Conservation (phyloP, 768 basidiomycete species). For the Astraeus odoratus region DNA sequence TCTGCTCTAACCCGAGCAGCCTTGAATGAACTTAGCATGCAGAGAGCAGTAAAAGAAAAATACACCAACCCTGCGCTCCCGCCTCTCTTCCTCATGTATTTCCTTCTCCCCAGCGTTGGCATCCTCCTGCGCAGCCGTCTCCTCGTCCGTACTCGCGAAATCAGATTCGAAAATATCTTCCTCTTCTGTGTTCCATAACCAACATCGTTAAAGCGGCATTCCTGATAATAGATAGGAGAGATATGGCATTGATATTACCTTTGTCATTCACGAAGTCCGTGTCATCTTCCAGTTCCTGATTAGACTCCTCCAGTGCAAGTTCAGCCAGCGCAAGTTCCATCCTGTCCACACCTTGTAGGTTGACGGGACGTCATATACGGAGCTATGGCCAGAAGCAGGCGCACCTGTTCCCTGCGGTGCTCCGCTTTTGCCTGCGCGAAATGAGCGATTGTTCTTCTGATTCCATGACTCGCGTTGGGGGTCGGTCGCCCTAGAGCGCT, state of each 20-base stretch:
- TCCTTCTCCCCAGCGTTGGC: slow-evolving; percentile 49
- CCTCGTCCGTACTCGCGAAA: slow-evolving; percentile 81
- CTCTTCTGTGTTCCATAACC: slow-evolving; percentile 53
- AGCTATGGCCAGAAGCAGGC: slow-evolving; percentile 7
- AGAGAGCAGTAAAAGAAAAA: too few species aligned
- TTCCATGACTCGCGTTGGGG: too few species aligned
- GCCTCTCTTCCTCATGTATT: slow-evolving; percentile 55
- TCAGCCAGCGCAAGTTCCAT: slow-evolving; percentile 75
- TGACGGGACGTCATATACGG: too few species aligned
- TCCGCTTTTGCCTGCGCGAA: slow-evolving; percentile 55
- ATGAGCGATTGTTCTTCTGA: slow-evolving; percentile 28
- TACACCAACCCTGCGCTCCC: slow-evolving; percentile 23
- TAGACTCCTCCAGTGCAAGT: slow-evolving; percentile 35
- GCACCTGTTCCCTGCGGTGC: slow-evolving; percentile 81
- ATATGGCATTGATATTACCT: too few species aligned
- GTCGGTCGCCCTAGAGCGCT: too few species aligned
- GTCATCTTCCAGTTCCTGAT: slow-evolving; percentile 66
- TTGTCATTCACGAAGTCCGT: slow-evolving; percentile 61
- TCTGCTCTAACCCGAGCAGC: slow-evolving; percentile 50
- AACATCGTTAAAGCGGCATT: too few species aligned
- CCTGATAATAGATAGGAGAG: too few species aligned
- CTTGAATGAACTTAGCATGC: slow-evolving; percentile 35
- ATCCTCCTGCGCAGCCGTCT: slow-evolving; percentile 43
- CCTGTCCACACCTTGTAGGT: slow-evolving; percentile 35
- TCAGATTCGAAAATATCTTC: slow-evolving; percentile 79